A percentile compares a stretch with the other conserved stretches of the same genome.
These are phyloP conservation scores for Pichia rugopelliculosa DNA, from an alignment of 805 yeast species.

Conservation along the genomic window DNA sequence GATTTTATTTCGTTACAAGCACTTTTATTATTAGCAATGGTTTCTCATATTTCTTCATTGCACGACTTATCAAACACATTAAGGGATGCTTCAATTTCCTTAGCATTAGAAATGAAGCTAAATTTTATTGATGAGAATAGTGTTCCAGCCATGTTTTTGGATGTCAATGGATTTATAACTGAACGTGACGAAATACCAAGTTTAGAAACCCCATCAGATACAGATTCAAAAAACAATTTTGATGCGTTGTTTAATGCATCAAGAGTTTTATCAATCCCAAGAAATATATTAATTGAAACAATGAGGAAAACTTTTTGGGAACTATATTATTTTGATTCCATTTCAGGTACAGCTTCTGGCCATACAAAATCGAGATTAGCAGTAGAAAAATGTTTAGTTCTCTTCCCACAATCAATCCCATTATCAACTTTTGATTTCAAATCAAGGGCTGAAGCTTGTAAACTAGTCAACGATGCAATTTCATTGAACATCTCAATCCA, in stretches of 20 bases:
- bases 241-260: slow-evolving; percentile 11
- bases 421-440: slow-evolving; percentile 37
- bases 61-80: slow-evolving; percentile 38
- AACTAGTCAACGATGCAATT: slow-evolving; percentile 43
- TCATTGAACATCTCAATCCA: slow-evolving; percentile 40
- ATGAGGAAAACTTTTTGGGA: slow-evolving; percentile 48
- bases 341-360: slow-evolving; percentile 50
- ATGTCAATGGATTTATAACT: slow-evolving; percentile 28
- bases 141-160: slow-evolving; percentile 24
- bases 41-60: slow-evolving; percentile 44
- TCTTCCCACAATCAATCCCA: slow-evolving; percentile 34
- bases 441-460: slow-evolving; percentile 38
- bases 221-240: slow-evolving; percentile 14
- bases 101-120: slow-evolving; percentile 32
- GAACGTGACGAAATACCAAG: slow-evolving; percentile 8
- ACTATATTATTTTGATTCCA: slow-evolving; percentile 41
- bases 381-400: slow-evolving; percentile 27
- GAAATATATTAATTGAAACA: slow-evolving; percentile 23
- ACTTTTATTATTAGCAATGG: slow-evolving; percentile 33
- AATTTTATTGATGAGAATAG: slow-evolving; percentile 32
- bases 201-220: slow-evolving; percentile 16
- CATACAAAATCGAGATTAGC: slow-evolving; percentile 35
- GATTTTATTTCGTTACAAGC: slow-evolving; percentile 41
- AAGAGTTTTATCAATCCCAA: slow-evolving; percentile 18
- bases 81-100: slow-evolving; percentile 36